Base-by-base conservation (phyloP, 2,329 filamentous ascomycete genomes). In the Penicillium hordei region DNA sequence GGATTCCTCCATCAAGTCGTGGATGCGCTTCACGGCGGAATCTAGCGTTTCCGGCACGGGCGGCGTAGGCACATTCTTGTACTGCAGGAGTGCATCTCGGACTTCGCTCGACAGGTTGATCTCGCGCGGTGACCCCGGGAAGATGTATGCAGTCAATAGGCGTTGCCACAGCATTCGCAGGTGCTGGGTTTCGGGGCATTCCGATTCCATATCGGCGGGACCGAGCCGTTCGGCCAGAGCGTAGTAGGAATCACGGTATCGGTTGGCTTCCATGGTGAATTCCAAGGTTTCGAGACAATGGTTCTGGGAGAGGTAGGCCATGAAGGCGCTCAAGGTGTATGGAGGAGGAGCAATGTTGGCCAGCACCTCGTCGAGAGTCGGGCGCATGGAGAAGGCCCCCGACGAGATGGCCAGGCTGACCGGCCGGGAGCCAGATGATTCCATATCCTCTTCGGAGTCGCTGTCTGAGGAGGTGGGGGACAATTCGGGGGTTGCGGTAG, bases 1-100 rank as follows among this genome's bases (percentile, higher is more conserved):
- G 4, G 93, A 97, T 72, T 97, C 94, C 68, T 96, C 95, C 93
- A 99, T 97, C 55, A 99, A 81, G 66, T 97, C 94, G 73, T 93
- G 93, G 40, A 97, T 90, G 60, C 96, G 95, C 60, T 85, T 84
- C 25, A 96, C 89, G 21, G 94, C 92, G 50, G 90, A 84, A 59
- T 95, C 89, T 17, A 99, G 81, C 54, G 87, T 85, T 40, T 88
- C 85, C 1, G 94, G 93, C 5, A 88, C 89, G 7, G 93, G 91
- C 0, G 86, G 81, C 6, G 81, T 78, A 1, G 79, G 75, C 15
- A 82, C 76, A 59, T 80, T 81, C 8, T 86, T 82, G 40, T 89
- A 81, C 42, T 81, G 81, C 34, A 97, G 81, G 23, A 99, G 82
- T 36, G 84, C 85, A 72, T 97, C 91, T 36, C 93, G 89, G 44